phyloP scores from a whole-genome alignment of 2,329 filamentous ascomycete genomes.

The Microascus cirrosus region DNA sequence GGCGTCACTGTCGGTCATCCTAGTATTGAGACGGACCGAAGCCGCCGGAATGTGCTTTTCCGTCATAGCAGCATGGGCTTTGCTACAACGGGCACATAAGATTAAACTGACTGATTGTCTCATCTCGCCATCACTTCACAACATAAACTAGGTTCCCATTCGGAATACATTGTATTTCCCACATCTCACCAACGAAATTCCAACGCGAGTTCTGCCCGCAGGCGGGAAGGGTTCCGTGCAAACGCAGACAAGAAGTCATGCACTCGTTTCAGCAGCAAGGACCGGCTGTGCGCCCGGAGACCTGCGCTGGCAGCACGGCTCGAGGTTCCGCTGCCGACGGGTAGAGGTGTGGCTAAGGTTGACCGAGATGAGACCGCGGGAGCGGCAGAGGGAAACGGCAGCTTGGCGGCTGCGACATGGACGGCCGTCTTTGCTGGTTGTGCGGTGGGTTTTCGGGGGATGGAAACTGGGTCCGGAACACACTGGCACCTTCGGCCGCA shows the following conservation, averaged over 20 bases:
- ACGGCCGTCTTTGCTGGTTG: background rate
- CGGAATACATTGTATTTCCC: too few species aligned
- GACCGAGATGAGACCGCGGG: background rate
- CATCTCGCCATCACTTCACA: too few species aligned
- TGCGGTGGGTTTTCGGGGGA: too few species aligned
- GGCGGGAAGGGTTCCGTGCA: background rate
- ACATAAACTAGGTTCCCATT: too few species aligned
- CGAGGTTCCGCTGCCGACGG: background rate
- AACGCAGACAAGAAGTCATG: background rate
- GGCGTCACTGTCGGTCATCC: too few species aligned
- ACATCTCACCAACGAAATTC: background rate
- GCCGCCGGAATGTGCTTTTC: background rate
- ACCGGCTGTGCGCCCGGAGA: background rate
- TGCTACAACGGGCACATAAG: too few species aligned
- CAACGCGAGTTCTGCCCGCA: background rate
- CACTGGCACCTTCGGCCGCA: too few species aligned
- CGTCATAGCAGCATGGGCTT: background rate
- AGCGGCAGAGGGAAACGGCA: background rate
- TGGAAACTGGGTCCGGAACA: too few species aligned
- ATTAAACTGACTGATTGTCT: too few species aligned
- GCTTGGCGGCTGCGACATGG: background rate
- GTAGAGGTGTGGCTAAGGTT: background rate
- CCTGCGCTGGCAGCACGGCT: background rate
- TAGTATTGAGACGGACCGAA: background rate
- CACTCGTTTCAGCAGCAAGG: background rate